Conservation (phyloP, 495 filamentous ascomycete species). For the Podospora conica region DNA sequence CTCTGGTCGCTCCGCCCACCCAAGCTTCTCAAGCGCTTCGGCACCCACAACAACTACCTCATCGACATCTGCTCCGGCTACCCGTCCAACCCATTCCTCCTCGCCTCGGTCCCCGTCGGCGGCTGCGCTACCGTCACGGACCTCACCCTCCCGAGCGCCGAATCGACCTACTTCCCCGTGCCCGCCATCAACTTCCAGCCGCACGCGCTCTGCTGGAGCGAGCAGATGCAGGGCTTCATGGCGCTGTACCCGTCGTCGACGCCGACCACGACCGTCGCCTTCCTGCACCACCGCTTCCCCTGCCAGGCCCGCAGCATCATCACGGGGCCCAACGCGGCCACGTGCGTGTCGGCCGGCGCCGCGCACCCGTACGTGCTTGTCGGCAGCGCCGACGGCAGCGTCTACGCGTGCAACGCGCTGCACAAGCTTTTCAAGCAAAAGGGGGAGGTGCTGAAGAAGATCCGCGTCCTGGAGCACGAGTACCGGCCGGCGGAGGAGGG, state of each 20-base stretch:
- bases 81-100: conserved; percentile 39
- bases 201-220: conserved; percentile 41
- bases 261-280: conserved; percentile 40
- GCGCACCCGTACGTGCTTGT: conserved; percentile 41
- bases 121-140: conserved; percentile 42
- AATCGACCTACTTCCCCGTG: conserved; percentile 41
- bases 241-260: conserved; percentile 41
- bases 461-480: conserved; percentile 45
- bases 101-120: conserved; percentile 42
- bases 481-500: conserved; percentile 23
- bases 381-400: conserved; percentile 40
- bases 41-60: conserved; percentile 38
- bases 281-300: conserved; percentile 41
- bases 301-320: conserved; percentile 41
- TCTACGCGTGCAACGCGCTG: conserved; percentile 41
- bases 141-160: conserved; percentile 38
- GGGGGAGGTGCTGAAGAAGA: conserved; percentile 36
- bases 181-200: conserved; percentile 42
- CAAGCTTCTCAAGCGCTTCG: conserved; percentile 34
- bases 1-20: conserved; percentile 44
- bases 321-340: conserved; percentile 38
- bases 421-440: conserved; percentile 41
- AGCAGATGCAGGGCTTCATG: conserved; percentile 41
- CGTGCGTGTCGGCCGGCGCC: conserved; percentile 37
- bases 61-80: conserved; percentile 44